phyloP scores from a whole-genome alignment of 495 filamentous ascomycete species.

The Articulospora tetracladia region DNA sequence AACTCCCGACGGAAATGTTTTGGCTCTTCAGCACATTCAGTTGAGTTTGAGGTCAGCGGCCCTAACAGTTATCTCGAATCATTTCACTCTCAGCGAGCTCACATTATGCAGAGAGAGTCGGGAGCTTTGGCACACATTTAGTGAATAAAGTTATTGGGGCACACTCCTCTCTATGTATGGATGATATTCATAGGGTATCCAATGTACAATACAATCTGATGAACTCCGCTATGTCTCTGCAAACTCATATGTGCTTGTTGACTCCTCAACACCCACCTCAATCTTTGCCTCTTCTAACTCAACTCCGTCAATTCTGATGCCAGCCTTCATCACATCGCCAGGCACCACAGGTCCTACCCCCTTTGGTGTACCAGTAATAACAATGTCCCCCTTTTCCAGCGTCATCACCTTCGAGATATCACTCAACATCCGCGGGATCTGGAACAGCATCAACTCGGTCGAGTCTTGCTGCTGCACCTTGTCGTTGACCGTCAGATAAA shows the following conservation, averaged over 20 bases:
- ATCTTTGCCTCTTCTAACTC: slow-evolving; percentile 85
- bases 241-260: slow-evolving; percentile 49
- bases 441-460: slow-evolving; percentile 88
- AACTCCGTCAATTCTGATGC: slow-evolving; percentile 75
- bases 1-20: too few species aligned
- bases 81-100: neutral
- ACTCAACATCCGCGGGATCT: slow-evolving; percentile 77
- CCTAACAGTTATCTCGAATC: too few species aligned
- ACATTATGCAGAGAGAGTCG: too few species aligned
- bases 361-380: slow-evolving; percentile 95
- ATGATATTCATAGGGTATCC: slow-evolving; percentile 8
- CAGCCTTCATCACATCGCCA: slow-evolving; percentile 86
- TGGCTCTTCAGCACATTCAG: too few species aligned
- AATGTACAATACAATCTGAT: neutral
- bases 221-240: slow-evolving; percentile 48
- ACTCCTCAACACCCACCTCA: slow-evolving; percentile 76
- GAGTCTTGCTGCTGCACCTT: slow-evolving; percentile 74
- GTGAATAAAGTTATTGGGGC: neutral
- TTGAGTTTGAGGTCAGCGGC: too few species aligned
- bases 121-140: neutral
- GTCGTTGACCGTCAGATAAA: slow-evolving; percentile 78
- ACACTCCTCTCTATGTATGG: neutral
- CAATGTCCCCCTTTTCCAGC: slow-evolving; percentile 84
- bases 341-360: slow-evolving; percentile 82
- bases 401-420: slow-evolving; percentile 96